Evolutionary conservation across 371 early-diverging fungal species (phyloP).

Genomic region (Actinomortierella ambigua): DNA sequence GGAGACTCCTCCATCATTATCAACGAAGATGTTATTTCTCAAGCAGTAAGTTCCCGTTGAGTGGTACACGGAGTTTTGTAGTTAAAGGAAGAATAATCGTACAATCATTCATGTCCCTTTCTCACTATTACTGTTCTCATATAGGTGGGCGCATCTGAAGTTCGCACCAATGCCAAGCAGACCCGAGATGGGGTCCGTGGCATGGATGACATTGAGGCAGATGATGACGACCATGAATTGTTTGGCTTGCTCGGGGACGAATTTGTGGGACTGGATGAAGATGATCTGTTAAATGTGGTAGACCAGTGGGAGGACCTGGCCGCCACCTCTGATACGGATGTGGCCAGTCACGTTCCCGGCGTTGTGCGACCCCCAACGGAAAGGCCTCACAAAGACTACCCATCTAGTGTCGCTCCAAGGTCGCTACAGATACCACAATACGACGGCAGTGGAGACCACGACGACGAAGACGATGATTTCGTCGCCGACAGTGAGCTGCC

Average conservation of each 20-base stretch:
- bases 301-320: not conserved
- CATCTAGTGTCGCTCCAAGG: not conserved
- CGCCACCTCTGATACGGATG: constrained; percentile 7
- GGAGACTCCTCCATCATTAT: constrained; percentile 28
- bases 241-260: constrained; percentile 19
- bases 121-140: too few species aligned
- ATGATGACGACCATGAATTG: constrained; percentile 27
- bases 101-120: too few species aligned
- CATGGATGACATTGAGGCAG: constrained; percentile 24
- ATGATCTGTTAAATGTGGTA: constrained; percentile 10
- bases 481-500: too few species aligned
- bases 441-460: constrained; percentile 55
- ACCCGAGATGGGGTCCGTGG: constrained; percentile 8
- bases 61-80: too few species aligned
- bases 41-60: constrained; percentile 24
- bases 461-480: constrained; percentile 2
- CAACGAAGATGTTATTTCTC: constrained; percentile 34
- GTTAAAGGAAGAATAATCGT: too few species aligned
- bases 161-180: too few species aligned
- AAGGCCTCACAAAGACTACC: not conserved
- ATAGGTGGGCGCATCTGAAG: too few species aligned
- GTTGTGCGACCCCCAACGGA: not conserved
- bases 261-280: constrained; percentile 17
- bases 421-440: constrained; percentile 52
- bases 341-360: not conserved